phyloP scores from a whole-genome alignment of 2,329 filamentous ascomycete species.

The Septoria linicola region DNA sequence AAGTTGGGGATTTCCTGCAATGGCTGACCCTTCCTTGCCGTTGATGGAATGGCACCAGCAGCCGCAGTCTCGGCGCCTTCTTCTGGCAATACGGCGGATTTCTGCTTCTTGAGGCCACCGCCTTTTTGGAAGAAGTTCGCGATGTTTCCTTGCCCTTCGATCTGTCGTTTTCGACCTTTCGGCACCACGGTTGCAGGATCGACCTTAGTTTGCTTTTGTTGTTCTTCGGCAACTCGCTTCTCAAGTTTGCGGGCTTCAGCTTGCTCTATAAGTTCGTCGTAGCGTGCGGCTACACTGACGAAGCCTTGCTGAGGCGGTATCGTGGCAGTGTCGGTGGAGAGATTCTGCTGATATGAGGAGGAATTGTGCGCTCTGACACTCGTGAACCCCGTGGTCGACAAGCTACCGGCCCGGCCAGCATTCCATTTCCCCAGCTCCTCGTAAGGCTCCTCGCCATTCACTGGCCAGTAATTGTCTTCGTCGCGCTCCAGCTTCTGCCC shows the following conservation, averaged over 20 bases:
- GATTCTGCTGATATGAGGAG: constrained; percentile 32
- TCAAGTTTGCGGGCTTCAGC: constrained; percentile 33
- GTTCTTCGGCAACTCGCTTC: constrained; percentile 29
- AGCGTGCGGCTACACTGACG: constrained; percentile 41
- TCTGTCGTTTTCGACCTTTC: constrained; percentile 42
- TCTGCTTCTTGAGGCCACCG: constrained; percentile 5
- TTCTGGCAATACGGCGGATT: neutral
- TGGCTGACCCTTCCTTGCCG: neutral
- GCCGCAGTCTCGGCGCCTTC: constrained; percentile 25
- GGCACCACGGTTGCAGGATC: constrained; percentile 24
- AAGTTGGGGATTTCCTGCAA: constrained; percentile 7
- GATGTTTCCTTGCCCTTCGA: constrained; percentile 53
- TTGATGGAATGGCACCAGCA: too few species aligned
- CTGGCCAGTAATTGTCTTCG: constrained; percentile 68
- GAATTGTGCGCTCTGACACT: constrained; percentile 22
- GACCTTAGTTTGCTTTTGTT: constrained; percentile 12
- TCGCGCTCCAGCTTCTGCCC: constrained; percentile 51
- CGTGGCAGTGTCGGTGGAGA: constrained; percentile 33
- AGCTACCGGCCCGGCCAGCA: constrained; percentile 18
- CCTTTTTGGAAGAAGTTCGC: constrained; percentile 51
- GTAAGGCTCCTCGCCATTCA: constrained; percentile 56
- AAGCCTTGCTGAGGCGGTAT: constrained; percentile 34
- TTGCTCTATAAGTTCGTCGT: constrained; percentile 43
- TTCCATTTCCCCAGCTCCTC: constrained; percentile 42
- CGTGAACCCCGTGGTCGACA: constrained; percentile 16